These are phyloP conservation scores for Zelopaecilomyces penicillatus DNA, from an alignment of 2,329 filamentous ascomycete genomes.

Conservation along the genomic window DNA sequence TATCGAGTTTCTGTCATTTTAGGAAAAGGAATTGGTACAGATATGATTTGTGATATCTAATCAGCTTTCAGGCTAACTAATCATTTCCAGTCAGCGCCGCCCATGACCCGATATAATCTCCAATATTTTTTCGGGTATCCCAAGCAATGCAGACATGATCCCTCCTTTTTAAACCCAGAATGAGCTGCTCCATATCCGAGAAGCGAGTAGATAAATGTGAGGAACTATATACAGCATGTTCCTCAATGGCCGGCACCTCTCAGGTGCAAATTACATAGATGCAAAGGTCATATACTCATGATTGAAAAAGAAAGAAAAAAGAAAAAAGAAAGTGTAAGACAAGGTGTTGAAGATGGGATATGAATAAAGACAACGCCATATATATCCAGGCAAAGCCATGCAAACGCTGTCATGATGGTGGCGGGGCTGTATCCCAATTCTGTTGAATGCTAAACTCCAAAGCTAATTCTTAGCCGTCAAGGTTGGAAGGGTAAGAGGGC, in stretches of 20 bases:
- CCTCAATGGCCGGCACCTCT: neutral
- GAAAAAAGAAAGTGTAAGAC: neutral
- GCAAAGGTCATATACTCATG: constrained; percentile 6
- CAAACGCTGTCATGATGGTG: too few species aligned
- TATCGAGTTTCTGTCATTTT: too few species aligned
- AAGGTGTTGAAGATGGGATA: neutral
- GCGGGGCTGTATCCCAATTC: too few species aligned
- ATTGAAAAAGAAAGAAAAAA: constrained; percentile 1
- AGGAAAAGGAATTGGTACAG: too few species aligned
- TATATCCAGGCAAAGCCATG: too few species aligned
- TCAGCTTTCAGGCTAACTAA: too few species aligned
- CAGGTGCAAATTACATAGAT: constrained; percentile 6
- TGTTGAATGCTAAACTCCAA: too few species aligned
- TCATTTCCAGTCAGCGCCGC: constrained; percentile 19
- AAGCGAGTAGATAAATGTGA: constrained; percentile 6
- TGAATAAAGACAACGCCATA: too few species aligned
- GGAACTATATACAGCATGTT: constrained; percentile 10
- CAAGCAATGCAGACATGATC: constrained; percentile 16
- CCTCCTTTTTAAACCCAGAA: neutral
- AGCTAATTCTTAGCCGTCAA: neutral
- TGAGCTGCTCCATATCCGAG: constrained; percentile 5
- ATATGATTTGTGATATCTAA: too few species aligned
- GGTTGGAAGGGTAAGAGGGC: too few species aligned
- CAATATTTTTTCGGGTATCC: constrained; percentile 26
- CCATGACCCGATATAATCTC: constrained; percentile 14